Evolutionary conservation across 371 early-diverging fungal genomes (phyloP), one percentile per base, ranked within the genome.

Genomic region (Mortierella sp.): DNA sequence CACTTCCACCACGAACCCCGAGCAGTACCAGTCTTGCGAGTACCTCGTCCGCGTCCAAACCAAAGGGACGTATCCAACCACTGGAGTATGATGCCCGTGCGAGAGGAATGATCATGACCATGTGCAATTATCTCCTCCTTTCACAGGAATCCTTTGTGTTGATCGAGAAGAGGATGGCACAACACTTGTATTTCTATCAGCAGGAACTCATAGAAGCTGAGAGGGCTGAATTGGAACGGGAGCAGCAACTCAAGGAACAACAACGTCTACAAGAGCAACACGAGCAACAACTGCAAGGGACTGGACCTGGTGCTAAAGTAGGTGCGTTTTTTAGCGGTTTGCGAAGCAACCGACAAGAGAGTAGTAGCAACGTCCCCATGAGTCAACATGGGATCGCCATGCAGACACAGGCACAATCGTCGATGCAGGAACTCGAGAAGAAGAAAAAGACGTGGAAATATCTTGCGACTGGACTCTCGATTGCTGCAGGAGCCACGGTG

Each of bases 401-500:
- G 76, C 76, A 69, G n/a, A 45, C 52, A 2, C 76, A 69, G 42
- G 85, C 87, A 13, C 74, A 73, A n/a, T 71, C 78, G 18, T 81
- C 85, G 5, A 81, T 90, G 45, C 73, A 82, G 12, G 82, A 82
- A 14, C 65, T 80, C n/a, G 84, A 83, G 45, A 82, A 79, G 54
- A 81, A 82, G 46, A 87, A 85, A 47, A 81, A 81, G 49, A 79
- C 80, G 6, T 80, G 84, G 64, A 71, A 80, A 45, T 90, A 89
- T 84, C 41, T 87, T 1, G 88, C 87, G 1, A 88, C 88, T 2
- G 88, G 88, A 9, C 71, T 73, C 27, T 78, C 78, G 7, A 84
- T 85, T 23, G 88, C 87, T 19, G 89, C 85, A 19, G 90, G 90
- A 38, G 90, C 87, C 9, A 86, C 89, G 2, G 80, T 89, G 1